Conservation (phyloP, 2,329 filamentous ascomycete species). For the Penicillium rolfsii region DNA sequence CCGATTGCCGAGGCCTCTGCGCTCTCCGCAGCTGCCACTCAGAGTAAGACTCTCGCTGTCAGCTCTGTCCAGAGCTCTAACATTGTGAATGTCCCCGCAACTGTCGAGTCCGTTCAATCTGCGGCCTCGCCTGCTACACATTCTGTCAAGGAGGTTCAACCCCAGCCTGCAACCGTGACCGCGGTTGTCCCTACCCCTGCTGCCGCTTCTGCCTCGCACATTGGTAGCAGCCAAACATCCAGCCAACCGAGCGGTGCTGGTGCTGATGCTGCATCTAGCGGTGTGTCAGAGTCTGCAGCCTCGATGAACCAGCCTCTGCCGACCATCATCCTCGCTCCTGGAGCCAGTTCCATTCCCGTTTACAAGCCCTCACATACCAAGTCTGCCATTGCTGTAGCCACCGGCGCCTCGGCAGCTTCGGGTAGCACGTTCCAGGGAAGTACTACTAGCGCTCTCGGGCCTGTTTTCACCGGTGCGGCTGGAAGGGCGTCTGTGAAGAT, state of each 20-base stretch:
- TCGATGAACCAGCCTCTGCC: not conserved
- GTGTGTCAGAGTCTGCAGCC: not conserved
- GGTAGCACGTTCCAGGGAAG: constrained; percentile 5
- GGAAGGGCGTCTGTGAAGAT: constrained; percentile 22
- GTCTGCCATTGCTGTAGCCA: constrained; percentile 10
- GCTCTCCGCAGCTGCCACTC: not conserved
- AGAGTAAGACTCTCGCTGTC: not conserved
- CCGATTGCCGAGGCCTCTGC: not conserved
- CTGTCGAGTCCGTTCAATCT: not conserved
- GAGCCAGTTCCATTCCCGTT: not conserved
- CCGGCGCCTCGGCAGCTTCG: constrained; percentile 1
- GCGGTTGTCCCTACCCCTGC: not conserved
- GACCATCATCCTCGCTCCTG: constrained; percentile 11
- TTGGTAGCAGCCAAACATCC: not conserved
- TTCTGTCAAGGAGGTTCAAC: not conserved
- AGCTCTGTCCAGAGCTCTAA: not conserved
- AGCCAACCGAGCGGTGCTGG: not conserved
- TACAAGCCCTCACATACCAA: not conserved
- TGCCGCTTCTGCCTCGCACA: not conserved
- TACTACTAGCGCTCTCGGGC: constrained; percentile 20
- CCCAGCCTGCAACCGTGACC: not conserved
- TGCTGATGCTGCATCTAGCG: constrained; percentile 2
- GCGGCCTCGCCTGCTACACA: not conserved
- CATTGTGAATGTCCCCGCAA: not conserved
- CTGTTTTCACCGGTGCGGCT: constrained; percentile 33